phyloP scores from a whole-genome alignment of 305 asterid species.

The Solanum hybrid region DNA sequence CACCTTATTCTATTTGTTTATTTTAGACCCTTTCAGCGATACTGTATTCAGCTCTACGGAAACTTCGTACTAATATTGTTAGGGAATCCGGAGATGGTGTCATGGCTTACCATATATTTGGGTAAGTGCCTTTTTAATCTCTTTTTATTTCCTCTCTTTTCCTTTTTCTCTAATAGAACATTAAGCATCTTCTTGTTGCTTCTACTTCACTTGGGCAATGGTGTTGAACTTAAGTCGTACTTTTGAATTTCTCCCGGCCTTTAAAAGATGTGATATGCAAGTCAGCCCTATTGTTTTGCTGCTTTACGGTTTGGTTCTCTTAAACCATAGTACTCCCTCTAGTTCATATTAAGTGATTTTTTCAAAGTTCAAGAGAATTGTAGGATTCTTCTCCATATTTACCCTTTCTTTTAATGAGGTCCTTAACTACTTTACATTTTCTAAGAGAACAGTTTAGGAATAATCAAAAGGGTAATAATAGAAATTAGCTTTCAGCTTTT shows the following conservation, averaged over 20 bases:
- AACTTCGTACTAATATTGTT: constrained; percentile 49
- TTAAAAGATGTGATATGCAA: background rate
- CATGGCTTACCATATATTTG: constrained; percentile 62
- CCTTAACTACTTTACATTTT: background rate
- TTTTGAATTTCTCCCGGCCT: background rate
- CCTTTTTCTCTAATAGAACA: background rate
- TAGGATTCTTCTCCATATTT: background rate
- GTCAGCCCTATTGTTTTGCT: background rate
- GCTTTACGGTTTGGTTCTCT: background rate
- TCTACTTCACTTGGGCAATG: background rate
- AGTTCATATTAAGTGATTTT: background rate
- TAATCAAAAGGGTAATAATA: background rate
- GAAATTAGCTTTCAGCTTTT: background rate
- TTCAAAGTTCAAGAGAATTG: background rate
- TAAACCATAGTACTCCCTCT: background rate
- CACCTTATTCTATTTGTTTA: background rate
- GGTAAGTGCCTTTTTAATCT: constrained; percentile 24
- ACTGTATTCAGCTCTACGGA: constrained; percentile 47
- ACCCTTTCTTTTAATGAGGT: background rate
- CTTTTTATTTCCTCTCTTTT: constrained; percentile 1
- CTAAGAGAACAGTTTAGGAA: background rate
- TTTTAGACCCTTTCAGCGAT: constrained; percentile 53
- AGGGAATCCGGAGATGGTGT: constrained; percentile 60
- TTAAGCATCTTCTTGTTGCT: background rate
- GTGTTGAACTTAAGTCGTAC: background rate